Conservation (phyloP, 169 alveolate species). For the Toxoplasma gondii region DNA sequence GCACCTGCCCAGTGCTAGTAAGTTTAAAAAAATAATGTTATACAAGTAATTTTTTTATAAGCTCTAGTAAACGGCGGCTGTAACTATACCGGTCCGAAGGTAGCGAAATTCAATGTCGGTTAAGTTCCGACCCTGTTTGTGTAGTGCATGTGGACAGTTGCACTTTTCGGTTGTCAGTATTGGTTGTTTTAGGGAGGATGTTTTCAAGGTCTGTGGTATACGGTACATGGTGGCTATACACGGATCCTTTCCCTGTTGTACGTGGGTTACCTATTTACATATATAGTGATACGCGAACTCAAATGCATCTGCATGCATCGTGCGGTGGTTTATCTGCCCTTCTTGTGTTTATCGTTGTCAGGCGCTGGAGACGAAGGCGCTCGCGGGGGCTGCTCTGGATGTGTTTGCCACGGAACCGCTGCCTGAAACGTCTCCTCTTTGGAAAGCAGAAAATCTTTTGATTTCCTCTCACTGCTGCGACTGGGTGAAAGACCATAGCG, state of each 20-base stretch:
- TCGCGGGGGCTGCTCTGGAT: constrained; percentile 75
- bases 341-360: background rate
- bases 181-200: too few species aligned
- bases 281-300: background rate
- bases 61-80: background rate
- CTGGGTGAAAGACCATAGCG: constrained; percentile 57
- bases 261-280: background rate
- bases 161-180: too few species aligned
- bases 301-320: background rate
- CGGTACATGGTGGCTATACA: too few species aligned
- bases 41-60: background rate
- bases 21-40: background rate
- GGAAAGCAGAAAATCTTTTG: constrained; percentile 68
- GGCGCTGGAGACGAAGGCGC: constrained; percentile 37
- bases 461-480: constrained; percentile 71
- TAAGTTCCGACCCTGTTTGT: background rate
- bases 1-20: background rate
- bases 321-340: background rate
- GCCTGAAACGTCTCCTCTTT: constrained; percentile 66
- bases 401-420: constrained; percentile 76
- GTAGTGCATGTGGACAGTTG: background rate
- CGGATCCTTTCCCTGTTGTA: too few species aligned
- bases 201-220: too few species aligned
- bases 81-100: too few species aligned
- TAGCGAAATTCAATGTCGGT: too few species aligned